Conservation (phyloP, 108 stramenopile species). For the Nitzschia inconspicua region DNA sequence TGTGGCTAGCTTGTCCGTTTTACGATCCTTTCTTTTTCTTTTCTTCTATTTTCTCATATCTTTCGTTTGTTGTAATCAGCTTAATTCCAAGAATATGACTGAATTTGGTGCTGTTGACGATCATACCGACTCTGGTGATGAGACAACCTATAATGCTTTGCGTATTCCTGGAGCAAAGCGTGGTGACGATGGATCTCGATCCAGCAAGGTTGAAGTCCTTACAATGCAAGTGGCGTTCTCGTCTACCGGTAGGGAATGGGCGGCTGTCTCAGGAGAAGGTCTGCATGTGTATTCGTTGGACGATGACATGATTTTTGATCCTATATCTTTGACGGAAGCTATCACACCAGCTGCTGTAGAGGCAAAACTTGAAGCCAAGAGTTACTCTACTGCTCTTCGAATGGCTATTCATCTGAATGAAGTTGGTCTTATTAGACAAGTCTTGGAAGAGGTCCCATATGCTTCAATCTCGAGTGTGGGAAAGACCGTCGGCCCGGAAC, state of each 20-base stretch:
- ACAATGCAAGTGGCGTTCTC: constrained; percentile 82
- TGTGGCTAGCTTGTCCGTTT: neutral
- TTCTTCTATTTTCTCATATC: neutral
- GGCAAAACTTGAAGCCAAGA: constrained; percentile 49
- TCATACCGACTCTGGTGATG: constrained; percentile 76
- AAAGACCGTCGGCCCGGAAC: constrained; percentile 58
- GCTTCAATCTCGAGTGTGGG: constrained; percentile 73
- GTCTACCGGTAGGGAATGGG: constrained; percentile 87
- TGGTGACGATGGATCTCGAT: constrained; percentile 86
- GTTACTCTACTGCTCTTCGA: constrained; percentile 64
- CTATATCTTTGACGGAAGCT: constrained; percentile 81
- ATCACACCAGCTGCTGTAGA: constrained; percentile 83
- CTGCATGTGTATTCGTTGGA: constrained; percentile 88
- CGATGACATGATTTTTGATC: constrained; percentile 92
- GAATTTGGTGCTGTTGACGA: constrained; percentile 81
- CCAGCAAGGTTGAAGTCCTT: constrained; percentile 79
- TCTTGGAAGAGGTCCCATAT: constrained; percentile 78
- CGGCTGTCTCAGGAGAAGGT: constrained; percentile 85
- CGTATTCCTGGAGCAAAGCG: constrained; percentile 82
- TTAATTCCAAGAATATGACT: constrained; percentile 80
- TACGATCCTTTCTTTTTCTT: neutral
- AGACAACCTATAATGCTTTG: constrained; percentile 52
- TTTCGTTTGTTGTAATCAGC: constrained; percentile 20
- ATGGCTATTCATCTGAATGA: constrained; percentile 90
- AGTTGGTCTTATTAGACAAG: constrained; percentile 64